These are phyloP conservation scores for Saturnispora sanitii DNA, from an alignment of 805 yeast species.

Conservation along the genomic window DNA sequence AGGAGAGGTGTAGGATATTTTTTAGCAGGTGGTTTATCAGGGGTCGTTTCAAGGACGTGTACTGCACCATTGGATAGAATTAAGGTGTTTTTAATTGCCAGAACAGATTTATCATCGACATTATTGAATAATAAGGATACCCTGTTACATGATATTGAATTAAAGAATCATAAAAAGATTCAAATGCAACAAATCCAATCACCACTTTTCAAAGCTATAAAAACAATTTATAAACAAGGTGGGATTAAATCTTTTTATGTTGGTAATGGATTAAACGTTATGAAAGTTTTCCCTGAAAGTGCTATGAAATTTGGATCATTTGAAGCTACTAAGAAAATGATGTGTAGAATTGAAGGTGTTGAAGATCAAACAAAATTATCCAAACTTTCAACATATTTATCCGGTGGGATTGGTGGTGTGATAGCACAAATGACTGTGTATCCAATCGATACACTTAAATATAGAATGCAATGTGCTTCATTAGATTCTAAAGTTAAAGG, in stretches of 20 bases:
- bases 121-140: conserved; percentile 46
- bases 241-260: conserved; percentile 85
- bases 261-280: conserved; percentile 88
- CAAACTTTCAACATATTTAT: conserved; percentile 67
- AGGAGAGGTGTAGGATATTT: conserved; percentile 83
- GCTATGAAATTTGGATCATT: conserved; percentile 97
- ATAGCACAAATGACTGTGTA: conserved; percentile 86
- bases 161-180: conserved; percentile 33
- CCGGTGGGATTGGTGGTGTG: conserved; percentile 97
- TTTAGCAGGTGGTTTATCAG: conserved; percentile 90
- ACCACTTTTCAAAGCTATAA: conserved; percentile 72
- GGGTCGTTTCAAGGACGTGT: conserved; percentile 90
- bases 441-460: conserved; percentile 91
- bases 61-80: conserved; percentile 96
- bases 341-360: conserved; percentile 70
- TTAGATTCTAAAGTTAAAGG: conserved; percentile 56
- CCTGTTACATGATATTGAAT: conserved; percentile 25
- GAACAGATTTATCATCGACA: conserved; percentile 72
- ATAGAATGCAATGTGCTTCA: conserved; percentile 87
- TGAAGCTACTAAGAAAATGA: conserved; percentile 69
- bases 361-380: conserved; percentile 62
- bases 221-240: conserved; percentile 75
- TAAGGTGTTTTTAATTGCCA: conserved; percentile 86
- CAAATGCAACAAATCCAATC: conserved; percentile 45
- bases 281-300: conserved; percentile 92